Evolutionary conservation across 2,329 filamentous ascomycete species (phyloP).

Genomic region (Chrysoporthe puriensis): DNA sequence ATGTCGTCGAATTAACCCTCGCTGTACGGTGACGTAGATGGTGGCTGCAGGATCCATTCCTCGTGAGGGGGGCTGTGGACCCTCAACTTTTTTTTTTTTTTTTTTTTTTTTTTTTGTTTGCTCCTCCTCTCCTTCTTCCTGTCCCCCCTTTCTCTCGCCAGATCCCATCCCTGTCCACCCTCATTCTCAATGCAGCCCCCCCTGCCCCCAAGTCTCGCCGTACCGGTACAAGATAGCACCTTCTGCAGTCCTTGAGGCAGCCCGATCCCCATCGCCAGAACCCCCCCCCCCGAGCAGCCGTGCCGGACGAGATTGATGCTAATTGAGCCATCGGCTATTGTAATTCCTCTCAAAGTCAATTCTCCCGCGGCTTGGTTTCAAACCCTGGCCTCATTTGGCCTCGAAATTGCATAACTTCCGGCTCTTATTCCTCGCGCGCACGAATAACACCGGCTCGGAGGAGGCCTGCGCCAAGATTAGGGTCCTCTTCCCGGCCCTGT

Average conservation of each 20-base stretch:
- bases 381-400: slow-evolving; percentile 7
- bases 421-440: background rate
- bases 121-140: too few species aligned
- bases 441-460: background rate
- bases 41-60: slow-evolving; percentile 8
- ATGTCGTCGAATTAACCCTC: slow-evolving; percentile 29
- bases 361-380: slow-evolving; percentile 11
- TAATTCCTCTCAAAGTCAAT: background rate
- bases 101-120: background rate
- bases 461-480: background rate
- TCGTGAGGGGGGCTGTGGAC: background rate
- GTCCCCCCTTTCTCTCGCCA: too few species aligned
- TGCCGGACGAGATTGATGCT: background rate
- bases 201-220: background rate
- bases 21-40: slow-evolving; percentile 25
- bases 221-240: background rate
- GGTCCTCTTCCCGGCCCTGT: background rate
- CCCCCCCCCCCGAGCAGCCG: background rate
- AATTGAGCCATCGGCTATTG: slow-evolving; percentile 10
- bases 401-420: background rate
- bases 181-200: slow-evolving; percentile 1
- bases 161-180: background rate
- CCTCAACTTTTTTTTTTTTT: background rate
- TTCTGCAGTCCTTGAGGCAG: background rate
- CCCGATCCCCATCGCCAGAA: background rate